Conservation (phyloP, 495 filamentous ascomycete species). For the Mytilinidion resinicola region DNA sequence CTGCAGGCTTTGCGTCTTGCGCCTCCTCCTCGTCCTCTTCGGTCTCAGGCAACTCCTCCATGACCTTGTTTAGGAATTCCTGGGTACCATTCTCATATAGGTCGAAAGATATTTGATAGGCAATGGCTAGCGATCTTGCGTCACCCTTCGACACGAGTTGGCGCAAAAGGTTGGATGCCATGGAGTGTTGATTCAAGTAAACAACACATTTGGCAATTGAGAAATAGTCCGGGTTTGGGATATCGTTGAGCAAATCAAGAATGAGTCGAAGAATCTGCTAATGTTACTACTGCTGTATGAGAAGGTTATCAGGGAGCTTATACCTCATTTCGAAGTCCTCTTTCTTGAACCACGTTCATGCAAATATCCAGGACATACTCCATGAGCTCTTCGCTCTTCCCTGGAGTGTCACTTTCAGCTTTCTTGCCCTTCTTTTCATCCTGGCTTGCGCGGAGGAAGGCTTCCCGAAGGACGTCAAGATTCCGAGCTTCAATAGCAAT, state of each 20-base stretch:
- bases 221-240: conserved; percentile 90
- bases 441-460: conserved; percentile 74
- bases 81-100: conserved; percentile 97
- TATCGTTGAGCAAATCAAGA: conserved; percentile 79
- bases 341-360: conserved; percentile 96
- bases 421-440: conserved; percentile 64
- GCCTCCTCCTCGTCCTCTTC: conserved; percentile 42
- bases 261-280: conserved; percentile 75
- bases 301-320: conserved; percentile 25
- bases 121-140: conserved; percentile 67
- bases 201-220: conserved; percentile 98
- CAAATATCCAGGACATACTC: conserved; percentile 94
- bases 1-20: conserved; percentile 32
- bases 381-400: conserved; percentile 78
- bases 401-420: conserved; percentile 17
- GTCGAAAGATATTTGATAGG: conserved; percentile 97
- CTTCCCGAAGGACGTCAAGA: conserved; percentile 77
- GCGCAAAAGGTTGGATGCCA: conserved; percentile 81
- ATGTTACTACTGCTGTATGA: conserved; percentile 13
- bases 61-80: conserved; percentile 88
- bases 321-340: conserved; percentile 73
- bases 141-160: conserved; percentile 79
- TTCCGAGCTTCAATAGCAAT: conserved; percentile 96
- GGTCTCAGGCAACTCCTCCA: conserved; percentile 61
- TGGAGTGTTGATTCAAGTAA: conserved; percentile 83